Conservation (phyloP, 805 yeast genomes). For the Suhomyces kilbournensis region DNA sequence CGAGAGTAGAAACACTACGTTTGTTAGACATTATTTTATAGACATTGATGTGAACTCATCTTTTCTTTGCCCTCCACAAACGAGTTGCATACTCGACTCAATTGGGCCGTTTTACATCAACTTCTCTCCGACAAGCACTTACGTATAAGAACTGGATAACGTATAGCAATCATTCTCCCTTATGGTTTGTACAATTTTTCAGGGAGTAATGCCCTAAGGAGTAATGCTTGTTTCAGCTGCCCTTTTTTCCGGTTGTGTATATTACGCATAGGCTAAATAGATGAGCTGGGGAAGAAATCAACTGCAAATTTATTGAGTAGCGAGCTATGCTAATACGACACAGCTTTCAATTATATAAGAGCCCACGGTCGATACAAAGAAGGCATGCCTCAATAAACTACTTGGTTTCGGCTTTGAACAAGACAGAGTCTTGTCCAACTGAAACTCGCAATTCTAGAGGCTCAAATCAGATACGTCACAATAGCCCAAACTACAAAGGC, state of each 20-base stretch:
- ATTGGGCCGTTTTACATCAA: background rate
- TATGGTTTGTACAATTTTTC: background rate
- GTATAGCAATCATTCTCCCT: background rate
- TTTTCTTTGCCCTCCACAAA: background rate
- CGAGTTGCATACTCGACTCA: background rate
- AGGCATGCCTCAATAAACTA: conserved; percentile 4
- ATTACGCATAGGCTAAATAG: background rate
- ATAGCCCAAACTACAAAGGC: background rate
- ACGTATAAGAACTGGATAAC: conserved; percentile 9
- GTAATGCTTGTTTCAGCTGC: background rate
- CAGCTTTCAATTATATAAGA: background rate
- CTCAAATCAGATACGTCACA: background rate
- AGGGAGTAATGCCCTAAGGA: background rate
- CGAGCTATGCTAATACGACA: background rate
- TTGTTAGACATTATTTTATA: conserved; percentile 2
- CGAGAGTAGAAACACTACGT: conserved; percentile 25
- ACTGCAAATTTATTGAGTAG: background rate
- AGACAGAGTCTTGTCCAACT: background rate
- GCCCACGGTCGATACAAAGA: background rate
- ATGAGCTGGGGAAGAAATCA: background rate
- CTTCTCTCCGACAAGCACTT: background rate
- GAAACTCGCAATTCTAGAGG: background rate
- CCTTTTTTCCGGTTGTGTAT: background rate
- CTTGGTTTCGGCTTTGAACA: conserved; percentile 6
- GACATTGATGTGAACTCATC: background rate